Evolutionary conservation across 1,284 basidiomycete species (phyloP), one percentile per base, ranked within the genome.

Genomic region (Entoloma clypeatum): DNA sequence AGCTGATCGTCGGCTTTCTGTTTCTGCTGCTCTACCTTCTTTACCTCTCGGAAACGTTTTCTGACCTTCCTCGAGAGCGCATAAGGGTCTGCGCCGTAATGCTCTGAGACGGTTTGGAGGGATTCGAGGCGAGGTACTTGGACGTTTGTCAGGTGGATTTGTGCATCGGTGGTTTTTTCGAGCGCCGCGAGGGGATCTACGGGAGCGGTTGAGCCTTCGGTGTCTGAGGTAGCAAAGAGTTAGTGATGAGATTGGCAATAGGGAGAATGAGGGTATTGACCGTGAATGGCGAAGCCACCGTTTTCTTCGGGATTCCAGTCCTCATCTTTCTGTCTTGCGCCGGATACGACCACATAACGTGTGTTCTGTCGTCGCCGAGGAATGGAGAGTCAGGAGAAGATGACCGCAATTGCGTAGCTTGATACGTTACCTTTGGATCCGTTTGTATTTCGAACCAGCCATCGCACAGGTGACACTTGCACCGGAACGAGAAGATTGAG

Each of bases 301-400:
- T 96, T 87, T 63, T 96, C 92, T 54, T 85, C 92, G 0, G 94
- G 92, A 61, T 98, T 77, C 96, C 95, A 98, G 23, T 96, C 92
- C 55, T 93, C 87, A 34, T 91, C 81, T 63, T 99, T 93, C 62
- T 88, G 83, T 44, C 85, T 73, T 7, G 93, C 95, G 5, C 96
- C 96, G 18, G 83, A 85, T 3, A 79, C 74, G 1, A 98, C 92
- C n/a, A 95, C 81, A 60, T 99, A 99, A 14, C 86, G 79, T 0
- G 95, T 93, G 55, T 97, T 96, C 92, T 96, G 54, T 2, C 28
- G 7, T 34, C 26, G 32, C 40, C 18, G 37, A 29, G 31, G 41
- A 2, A 21, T 19, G 7, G 17, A 18, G 9, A 21, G 32, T 16
- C 28, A 19, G 22, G 19, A 21, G 6, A 13, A 10, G 7, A 26